Conservation (phyloP, 805 yeast genomes). For the Yarrowia phangngaensis region DNA sequence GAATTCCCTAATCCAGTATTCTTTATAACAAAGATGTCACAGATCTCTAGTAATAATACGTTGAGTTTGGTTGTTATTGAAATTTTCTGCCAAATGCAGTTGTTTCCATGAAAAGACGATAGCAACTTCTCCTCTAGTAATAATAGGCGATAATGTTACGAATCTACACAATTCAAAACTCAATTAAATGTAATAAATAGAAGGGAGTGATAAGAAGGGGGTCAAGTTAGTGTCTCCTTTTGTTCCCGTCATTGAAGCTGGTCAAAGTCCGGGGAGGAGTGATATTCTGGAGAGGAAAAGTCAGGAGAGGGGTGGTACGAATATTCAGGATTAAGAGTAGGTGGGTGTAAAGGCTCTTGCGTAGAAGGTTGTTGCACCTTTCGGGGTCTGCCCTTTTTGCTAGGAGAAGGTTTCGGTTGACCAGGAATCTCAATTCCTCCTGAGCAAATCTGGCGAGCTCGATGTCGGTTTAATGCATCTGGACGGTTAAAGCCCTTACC, state of each 20-base stretch:
- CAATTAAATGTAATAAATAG: conserved; percentile 22
- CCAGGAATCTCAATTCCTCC: conserved; percentile 50
- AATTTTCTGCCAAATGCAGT: too few relatives aligned
- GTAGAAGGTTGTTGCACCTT: conserved; percentile 30
- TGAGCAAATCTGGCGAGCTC: conserved; percentile 71
- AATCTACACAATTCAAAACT: background rate
- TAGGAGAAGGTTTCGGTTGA: conserved; percentile 37
- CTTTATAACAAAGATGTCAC: too few relatives aligned
- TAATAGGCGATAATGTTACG: too few relatives aligned
- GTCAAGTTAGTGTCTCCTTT: conserved; percentile 10
- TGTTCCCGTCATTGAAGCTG: background rate
- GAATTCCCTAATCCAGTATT: too few relatives aligned
- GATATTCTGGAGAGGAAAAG: conserved; percentile 22
- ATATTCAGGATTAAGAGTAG: too few relatives aligned
- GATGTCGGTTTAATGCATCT: conserved; percentile 82
- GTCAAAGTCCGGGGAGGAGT: conserved; percentile 15
- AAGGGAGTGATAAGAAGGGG: conserved; percentile 9
- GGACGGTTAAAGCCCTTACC: conserved; percentile 90
- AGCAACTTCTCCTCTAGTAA: too few relatives aligned
- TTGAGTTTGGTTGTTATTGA: too few relatives aligned
- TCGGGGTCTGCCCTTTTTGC: conserved; percentile 42
- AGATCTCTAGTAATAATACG: too few relatives aligned
- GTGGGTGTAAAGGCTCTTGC: too few relatives aligned
- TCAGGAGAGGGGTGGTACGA: conserved; percentile 22
- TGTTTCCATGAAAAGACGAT: too few relatives aligned